Evolutionary conservation across 2,329 filamentous ascomycete species (phyloP).

Genomic region (Pyrenochaeta sp.): DNA sequence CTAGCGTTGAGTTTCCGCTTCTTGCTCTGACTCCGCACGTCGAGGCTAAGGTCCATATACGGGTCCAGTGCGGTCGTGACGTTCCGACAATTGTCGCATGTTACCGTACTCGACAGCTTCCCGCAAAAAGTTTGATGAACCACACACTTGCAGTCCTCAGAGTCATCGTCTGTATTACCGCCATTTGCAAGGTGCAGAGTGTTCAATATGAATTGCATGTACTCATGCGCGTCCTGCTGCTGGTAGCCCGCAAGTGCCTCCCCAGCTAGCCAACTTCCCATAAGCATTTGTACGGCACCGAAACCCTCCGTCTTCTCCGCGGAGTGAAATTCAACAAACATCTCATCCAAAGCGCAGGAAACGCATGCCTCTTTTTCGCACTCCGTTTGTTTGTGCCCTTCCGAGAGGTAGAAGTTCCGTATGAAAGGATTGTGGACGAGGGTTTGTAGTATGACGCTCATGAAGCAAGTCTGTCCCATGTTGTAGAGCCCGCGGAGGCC

Average conservation of each 20-base stretch:
- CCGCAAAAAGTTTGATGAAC: constrained; percentile 96
- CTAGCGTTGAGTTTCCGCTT: constrained; percentile 63
- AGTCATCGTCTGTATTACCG: constrained; percentile 54
- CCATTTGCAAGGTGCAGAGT: constrained; percentile 83
- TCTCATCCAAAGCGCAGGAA: constrained; percentile 68
- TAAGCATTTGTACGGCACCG: constrained; percentile 86
- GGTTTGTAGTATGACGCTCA: constrained; percentile 93
- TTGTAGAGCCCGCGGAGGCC: constrained; percentile 95
- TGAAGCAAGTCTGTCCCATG: constrained; percentile 97
- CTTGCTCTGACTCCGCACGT: constrained; percentile 78
- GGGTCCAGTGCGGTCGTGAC: constrained; percentile 85
- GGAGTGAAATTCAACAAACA: constrained; percentile 71
- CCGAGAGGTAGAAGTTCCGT: constrained; percentile 88
- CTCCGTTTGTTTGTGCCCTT: constrained; percentile 82
- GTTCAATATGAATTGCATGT: constrained; percentile 94
- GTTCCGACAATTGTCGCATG: constrained; percentile 86
- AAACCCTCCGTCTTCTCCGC: constrained; percentile 86
- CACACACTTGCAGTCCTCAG: constrained; percentile 77
- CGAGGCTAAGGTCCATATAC: constrained; percentile 88
- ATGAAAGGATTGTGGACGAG: constrained; percentile 93
- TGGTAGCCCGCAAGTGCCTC: constrained; percentile 78
- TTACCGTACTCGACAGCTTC: constrained; percentile 88
- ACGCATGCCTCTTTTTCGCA: constrained; percentile 69
- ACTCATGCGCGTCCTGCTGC: constrained; percentile 97
- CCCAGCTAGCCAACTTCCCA: constrained; percentile 89